Percentiles rank a stretch among this genome's conserved stretches.
These are phyloP conservation scores for Ambispora gerdemannii DNA, from an alignment of 192 early-diverging fungal species.

Conservation along the genomic window DNA sequence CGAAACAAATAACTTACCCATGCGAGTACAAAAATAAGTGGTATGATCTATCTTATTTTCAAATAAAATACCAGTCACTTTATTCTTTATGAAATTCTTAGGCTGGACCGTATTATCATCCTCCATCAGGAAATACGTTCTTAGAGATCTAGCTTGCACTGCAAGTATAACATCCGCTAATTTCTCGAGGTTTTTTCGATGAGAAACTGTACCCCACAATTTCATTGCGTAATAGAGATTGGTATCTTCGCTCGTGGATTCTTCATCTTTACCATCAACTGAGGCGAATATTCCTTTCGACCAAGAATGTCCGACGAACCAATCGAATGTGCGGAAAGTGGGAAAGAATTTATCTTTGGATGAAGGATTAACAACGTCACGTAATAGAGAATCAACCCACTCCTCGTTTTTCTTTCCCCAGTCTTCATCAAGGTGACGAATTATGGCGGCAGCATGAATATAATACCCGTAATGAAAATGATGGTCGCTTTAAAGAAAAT, in stretches of 20 bases:
- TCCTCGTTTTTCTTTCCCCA: conserved; percentile 19
- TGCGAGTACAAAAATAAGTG: conserved; percentile 34
- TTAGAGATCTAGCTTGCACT: conserved; percentile 31
- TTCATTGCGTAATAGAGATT: conserved; percentile 38
- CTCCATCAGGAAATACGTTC: conserved; percentile 38
- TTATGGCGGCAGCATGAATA: conserved; percentile 36
- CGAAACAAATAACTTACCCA: conserved; percentile 13
- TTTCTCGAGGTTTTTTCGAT: conserved; percentile 10
- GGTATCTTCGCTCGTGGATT: conserved; percentile 39
- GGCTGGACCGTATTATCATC: conserved; percentile 35
- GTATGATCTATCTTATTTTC: conserved; percentile 42
- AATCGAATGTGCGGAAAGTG: conserved; percentile 36
- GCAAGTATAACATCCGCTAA: conserved; percentile 36
- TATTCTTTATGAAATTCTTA: conserved; percentile 30
- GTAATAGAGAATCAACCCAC: conserved; percentile 28
- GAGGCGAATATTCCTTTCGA: conserved; percentile 38
- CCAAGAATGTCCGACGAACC: conserved; percentile 42
- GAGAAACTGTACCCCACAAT: conserved; percentile 30
- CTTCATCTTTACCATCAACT: conserved; percentile 37
- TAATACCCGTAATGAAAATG: conserved; percentile 42
- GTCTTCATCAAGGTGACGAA: conserved; percentile 32
- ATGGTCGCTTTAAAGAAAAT: conserved; percentile 34
- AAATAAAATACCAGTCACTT: conserved; percentile 37
- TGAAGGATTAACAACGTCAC: conserved; percentile 36
- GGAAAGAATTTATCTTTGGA: conserved; percentile 30